These are phyloP conservation scores for Aspergillus aculeatus DNA, from an alignment of 2,329 filamentous ascomycete species.

Conservation along the genomic window DNA sequence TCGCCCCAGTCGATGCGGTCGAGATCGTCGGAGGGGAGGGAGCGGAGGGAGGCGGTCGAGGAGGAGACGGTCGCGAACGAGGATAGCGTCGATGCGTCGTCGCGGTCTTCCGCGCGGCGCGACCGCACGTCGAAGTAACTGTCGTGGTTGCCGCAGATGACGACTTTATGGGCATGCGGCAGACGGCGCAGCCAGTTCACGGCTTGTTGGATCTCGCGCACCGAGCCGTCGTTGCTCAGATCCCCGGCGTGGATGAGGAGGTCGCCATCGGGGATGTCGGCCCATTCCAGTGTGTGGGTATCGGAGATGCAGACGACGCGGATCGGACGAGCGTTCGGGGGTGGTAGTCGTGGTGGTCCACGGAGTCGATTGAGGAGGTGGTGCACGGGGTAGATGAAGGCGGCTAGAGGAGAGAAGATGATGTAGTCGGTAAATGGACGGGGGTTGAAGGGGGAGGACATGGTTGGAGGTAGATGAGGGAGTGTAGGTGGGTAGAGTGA, in stretches of 20 bases:
- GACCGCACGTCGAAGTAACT: constrained; percentile 73
- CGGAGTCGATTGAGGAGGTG: constrained; percentile 65
- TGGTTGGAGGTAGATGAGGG: constrained; percentile 13
- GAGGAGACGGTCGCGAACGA: constrained; percentile 34
- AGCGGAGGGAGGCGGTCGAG: constrained; percentile 38
- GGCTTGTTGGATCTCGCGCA: constrained; percentile 73
- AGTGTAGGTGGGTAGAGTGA: no score
- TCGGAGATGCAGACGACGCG: constrained; percentile 86
- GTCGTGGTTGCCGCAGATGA: constrained; percentile 87
- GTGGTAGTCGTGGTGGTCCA: constrained; percentile 61
- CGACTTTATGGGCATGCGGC: constrained; percentile 75
- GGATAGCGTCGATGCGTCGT: constrained; percentile 23
- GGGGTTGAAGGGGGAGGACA: constrained; percentile 49
- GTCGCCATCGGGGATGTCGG: constrained; percentile 65
- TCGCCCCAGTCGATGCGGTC: constrained; percentile 62
- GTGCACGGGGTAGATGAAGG: constrained; percentile 63
- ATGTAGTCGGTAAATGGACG: constrained; percentile 60
- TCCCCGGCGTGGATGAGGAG: constrained; percentile 89
- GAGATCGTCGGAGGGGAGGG: constrained; percentile 36
- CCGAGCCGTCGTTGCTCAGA: constrained; percentile 70
- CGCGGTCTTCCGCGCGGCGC: constrained; percentile 56
- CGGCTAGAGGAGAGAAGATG: constrained; percentile 66
- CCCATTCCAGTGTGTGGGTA: constrained; percentile 67
- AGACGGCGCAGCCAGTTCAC: constrained; percentile 76
- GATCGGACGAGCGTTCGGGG: constrained; percentile 56